Evolutionary conservation across 805 yeast genomes (phyloP).

Genomic region (Pichia occidentalis): DNA sequence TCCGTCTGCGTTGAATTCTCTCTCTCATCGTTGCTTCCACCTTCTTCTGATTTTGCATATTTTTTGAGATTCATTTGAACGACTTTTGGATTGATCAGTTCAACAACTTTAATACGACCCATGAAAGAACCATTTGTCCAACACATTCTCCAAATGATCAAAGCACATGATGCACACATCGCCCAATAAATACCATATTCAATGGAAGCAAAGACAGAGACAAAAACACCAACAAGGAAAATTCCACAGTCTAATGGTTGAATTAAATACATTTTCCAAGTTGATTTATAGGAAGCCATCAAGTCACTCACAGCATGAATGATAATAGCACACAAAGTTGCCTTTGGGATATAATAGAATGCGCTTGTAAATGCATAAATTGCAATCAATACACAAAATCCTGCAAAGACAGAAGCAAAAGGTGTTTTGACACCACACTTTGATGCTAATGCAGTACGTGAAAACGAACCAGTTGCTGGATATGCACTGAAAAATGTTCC

Average conservation of each 20-base stretch:
- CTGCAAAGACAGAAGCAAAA: constrained; percentile 84
- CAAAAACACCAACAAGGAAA: constrained; percentile 62
- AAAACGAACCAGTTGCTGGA: constrained; percentile 94
- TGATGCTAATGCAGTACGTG: constrained; percentile 86
- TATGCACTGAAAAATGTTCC: constrained; percentile 91
- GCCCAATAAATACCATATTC: constrained; percentile 90
- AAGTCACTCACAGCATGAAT: constrained; percentile 93
- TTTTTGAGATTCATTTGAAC: too few species aligned
- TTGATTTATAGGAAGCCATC: constrained; percentile 59
- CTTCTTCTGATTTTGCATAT: too few species aligned
- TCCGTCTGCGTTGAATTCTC: not conserved
- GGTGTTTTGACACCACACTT: constrained; percentile 97
- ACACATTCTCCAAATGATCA: constrained; percentile 63
- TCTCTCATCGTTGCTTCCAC: too few species aligned
- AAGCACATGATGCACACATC: constrained; percentile 71
- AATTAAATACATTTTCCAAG: constrained; percentile 63
- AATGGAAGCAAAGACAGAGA: constrained; percentile 70
- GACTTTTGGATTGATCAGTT: constrained; percentile 54
- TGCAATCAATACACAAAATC: constrained; percentile 79
- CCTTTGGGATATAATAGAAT: constrained; percentile 84
- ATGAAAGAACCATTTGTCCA: constrained; percentile 75
- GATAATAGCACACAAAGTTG: constrained; percentile 77
- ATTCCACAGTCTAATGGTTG: constrained; percentile 69
- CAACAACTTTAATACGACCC: constrained; percentile 68
- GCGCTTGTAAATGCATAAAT: constrained; percentile 76